phyloP scores from a whole-genome alignment of 192 early-diverging fungal genomes.

The Coemansia sp. region DNA sequence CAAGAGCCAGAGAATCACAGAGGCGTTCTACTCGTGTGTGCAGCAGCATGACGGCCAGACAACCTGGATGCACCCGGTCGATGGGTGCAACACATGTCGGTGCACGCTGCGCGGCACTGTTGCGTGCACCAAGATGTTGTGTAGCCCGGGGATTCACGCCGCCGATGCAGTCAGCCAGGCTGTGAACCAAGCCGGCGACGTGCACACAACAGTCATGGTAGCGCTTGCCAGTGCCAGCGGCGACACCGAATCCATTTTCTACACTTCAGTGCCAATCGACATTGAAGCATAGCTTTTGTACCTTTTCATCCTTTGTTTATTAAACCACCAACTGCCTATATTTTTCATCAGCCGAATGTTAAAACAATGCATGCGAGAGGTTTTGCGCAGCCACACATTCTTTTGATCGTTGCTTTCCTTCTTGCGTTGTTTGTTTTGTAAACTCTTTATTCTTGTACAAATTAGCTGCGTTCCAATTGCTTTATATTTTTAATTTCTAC shows the following conservation, averaged over 20 bases:
- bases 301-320: background rate
- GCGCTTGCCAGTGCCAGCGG: conserved; percentile 4
- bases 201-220: conserved; percentile 27
- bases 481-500: background rate
- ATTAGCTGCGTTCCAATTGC: background rate
- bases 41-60: conserved; percentile 28
- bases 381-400: conserved; percentile 37
- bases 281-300: conserved; percentile 10
- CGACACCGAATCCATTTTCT: conserved; percentile 7
- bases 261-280: conserved; percentile 27
- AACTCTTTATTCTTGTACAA: conserved; percentile 7
- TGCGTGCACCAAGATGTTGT: conserved; percentile 47
- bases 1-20: conserved; percentile 16
- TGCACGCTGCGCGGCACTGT: conserved; percentile 29
- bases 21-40: conserved; percentile 34
- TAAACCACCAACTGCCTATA: background rate
- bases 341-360: background rate
- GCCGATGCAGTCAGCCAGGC: conserved; percentile 3
- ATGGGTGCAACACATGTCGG: conserved; percentile 39
- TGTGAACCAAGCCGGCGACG: conserved; percentile 2
- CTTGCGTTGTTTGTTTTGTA: conserved; percentile 4
- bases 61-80: conserved; percentile 27
- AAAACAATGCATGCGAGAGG: background rate
- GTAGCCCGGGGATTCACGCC: conserved; percentile 2
- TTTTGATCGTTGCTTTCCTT: background rate